Conservation (phyloP, 2,329 filamentous ascomycete genomes). For the Colletotrichum liriopes region DNA sequence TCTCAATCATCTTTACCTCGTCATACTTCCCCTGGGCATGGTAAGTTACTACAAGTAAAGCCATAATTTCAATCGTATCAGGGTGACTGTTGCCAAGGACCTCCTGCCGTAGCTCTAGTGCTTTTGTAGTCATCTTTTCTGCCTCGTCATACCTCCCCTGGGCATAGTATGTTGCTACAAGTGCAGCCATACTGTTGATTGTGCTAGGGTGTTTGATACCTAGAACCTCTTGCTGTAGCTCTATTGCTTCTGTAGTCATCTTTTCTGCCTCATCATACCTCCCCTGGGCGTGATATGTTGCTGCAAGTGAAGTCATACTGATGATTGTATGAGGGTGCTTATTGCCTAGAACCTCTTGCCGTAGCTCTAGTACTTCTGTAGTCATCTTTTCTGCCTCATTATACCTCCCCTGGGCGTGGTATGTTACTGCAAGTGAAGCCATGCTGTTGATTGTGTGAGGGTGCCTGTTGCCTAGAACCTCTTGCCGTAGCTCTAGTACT, state of each 20-base stretch:
- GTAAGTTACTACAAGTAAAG: not conserved
- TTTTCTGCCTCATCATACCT: not conserved
- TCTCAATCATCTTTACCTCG: not conserved
- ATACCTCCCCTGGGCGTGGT: not conserved
- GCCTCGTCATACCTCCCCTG: too few species aligned
- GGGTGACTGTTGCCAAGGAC: too few species aligned
- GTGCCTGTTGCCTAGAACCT: not conserved
- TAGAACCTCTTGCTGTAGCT: not conserved
- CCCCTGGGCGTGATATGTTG: not conserved
- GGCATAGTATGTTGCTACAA: not conserved
- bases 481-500: too few species aligned
- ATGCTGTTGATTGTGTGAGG: not conserved
- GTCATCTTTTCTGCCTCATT: not conserved
- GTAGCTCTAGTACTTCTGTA: too few species aligned
- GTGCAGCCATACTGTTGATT: not conserved
- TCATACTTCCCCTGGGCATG: not conserved
- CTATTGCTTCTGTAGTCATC: not conserved
- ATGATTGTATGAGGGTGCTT: not conserved
- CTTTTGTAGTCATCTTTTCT: too few species aligned
- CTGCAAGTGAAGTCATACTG: not conserved
- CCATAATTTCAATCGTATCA: too few species aligned
- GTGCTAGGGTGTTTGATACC: not conserved
- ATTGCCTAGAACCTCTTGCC: not conserved
- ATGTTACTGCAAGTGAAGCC: not conserved
- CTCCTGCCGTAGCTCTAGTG: too few species aligned